A percentile compares a stretch with the other conserved stretches of the same genome.
These are phyloP conservation scores for Tricharina praecox DNA, from an alignment of 495 filamentous ascomycete species.

Conservation along the genomic window DNA sequence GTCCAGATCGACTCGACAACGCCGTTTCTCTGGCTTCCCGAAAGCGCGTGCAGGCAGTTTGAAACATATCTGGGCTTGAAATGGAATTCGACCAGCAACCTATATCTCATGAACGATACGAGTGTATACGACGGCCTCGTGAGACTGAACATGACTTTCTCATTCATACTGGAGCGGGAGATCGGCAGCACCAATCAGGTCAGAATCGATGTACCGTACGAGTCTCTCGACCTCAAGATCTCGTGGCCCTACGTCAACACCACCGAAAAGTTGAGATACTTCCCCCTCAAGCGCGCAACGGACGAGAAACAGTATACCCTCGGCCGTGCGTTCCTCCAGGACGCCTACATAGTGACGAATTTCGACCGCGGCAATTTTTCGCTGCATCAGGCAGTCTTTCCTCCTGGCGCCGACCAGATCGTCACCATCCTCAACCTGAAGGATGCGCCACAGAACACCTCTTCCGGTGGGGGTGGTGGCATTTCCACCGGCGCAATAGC, in stretches of 20 bases:
- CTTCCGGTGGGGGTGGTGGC: no score
- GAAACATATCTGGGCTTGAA: slow-evolving; percentile 41
- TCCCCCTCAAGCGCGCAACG: slow-evolving; percentile 39
- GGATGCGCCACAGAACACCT: not conserved
- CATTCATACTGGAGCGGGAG: not conserved
- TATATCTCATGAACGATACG: slow-evolving; percentile 32
- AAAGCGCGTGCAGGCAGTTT: slow-evolving; percentile 43
- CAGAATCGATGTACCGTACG: slow-evolving; percentile 45
- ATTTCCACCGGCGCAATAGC: not conserved
- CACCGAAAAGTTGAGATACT: slow-evolving; percentile 37
- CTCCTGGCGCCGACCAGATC: slow-evolving; percentile 28
- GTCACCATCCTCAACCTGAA: not conserved
- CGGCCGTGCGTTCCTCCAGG: slow-evolving; percentile 54
- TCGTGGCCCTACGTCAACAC: slow-evolving; percentile 38
- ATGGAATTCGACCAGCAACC: slow-evolving; percentile 36
- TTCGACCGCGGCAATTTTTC: slow-evolving; percentile 47
- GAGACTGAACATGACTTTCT: not conserved
- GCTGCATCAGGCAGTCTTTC: slow-evolving; percentile 40
- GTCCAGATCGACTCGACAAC: slow-evolving; percentile 51
- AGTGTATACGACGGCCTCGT: slow-evolving; percentile 20
- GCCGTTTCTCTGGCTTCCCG: slow-evolving; percentile 51
- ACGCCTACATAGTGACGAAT: slow-evolving; percentile 49
- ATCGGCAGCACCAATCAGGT: slow-evolving; percentile 31
- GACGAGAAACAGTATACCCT: slow-evolving; percentile 43
- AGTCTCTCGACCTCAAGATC: slow-evolving; percentile 45